A percentile compares a stretch with the other conserved stretches of the same genome.
phyloP scores from a whole-genome alignment of 2,329 filamentous ascomycete genomes.

The Xylariaceae sp. region DNA sequence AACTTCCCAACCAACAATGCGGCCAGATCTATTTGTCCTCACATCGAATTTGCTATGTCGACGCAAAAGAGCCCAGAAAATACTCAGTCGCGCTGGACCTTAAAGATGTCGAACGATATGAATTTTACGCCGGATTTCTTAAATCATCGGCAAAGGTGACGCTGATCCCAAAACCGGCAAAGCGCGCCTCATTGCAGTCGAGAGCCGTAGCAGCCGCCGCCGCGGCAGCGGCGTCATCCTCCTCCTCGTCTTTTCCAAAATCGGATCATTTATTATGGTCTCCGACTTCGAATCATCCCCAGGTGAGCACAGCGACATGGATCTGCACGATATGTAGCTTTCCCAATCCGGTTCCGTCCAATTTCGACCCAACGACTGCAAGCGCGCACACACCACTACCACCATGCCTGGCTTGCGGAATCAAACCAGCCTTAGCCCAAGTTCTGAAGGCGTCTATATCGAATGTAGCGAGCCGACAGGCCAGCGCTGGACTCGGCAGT shows the following conservation, averaged over 20 bases:
- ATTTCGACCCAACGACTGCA: conserved; percentile 82
- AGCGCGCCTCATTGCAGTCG: conserved; percentile 57
- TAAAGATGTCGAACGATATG: conserved; percentile 84
- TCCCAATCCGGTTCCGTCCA: conserved; percentile 86
- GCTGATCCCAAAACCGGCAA: conserved; percentile 74
- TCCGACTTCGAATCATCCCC: conserved; percentile 43
- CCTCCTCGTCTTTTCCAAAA: conserved; percentile 34
- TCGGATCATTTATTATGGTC: conserved; percentile 37
- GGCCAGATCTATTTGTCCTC: conserved; percentile 96
- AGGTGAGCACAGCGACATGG: conserved; percentile 71
- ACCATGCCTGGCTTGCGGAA: conserved; percentile 88
- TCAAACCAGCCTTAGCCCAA: conserved; percentile 79
- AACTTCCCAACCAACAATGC: conserved; percentile 89
- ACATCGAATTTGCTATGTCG: conserved; percentile 92
- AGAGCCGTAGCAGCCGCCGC: conserved; percentile 47
- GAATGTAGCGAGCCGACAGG: conserved; percentile 55
- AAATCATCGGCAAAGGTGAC: conserved; percentile 95
- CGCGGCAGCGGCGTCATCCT: conserved; percentile 40
- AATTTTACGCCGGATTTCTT: conserved; percentile 89
- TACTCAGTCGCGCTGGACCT: conserved; percentile 81
- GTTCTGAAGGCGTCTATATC: conserved; percentile 83
- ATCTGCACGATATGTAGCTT: conserved; percentile 95
- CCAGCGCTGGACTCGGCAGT: conserved; percentile 13
- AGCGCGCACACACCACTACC: conserved; percentile 75
- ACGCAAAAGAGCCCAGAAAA: conserved; percentile 78